Percentiles rank a stretch among this genome's conserved stretches.
Evolutionary conservation across 495 filamentous ascomycete genomes (phyloP).

Genomic region (Xylaria grammica): DNA sequence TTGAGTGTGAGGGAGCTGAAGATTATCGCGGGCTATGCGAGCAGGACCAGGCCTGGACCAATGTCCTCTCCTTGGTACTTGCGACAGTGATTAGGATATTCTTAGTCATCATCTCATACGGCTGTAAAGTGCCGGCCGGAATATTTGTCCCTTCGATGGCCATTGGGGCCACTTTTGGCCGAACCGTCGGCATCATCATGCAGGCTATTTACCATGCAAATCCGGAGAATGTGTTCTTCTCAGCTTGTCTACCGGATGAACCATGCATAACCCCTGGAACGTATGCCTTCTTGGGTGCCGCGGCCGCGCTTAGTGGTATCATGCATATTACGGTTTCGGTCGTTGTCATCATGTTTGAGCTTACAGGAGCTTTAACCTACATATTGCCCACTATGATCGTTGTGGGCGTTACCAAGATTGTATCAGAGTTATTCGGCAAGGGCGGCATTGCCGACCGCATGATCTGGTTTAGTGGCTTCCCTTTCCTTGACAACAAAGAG

Average conservation of each 20-base stretch:
- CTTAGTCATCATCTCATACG: constrained; percentile 95
- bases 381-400: constrained; percentile 99
- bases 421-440: constrained; percentile 88
- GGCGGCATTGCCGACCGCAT: constrained; percentile 97
- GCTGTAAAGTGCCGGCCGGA: constrained; percentile 96
- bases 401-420: constrained; percentile 94
- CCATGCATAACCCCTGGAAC: constrained; percentile 96
- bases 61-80: constrained; percentile 78
- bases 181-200: constrained; percentile 93
- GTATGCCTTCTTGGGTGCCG: constrained; percentile 93
- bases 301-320: constrained; percentile 93
- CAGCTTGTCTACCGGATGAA: constrained; percentile 87
- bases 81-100: constrained; percentile 82
- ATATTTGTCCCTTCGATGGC: constrained; percentile 99
- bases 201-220: constrained; percentile 85
- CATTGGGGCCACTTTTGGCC: constrained; percentile 89
- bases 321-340: constrained; percentile 98
- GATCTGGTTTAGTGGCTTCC: constrained; percentile 99
- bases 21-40: constrained; percentile 94
- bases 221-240: constrained; percentile 82
- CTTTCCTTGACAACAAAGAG: constrained; percentile 97
- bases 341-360: constrained; percentile 97
- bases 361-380: constrained; percentile 93
- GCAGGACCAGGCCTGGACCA: constrained; percentile 71
- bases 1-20: constrained; percentile 90